Conservation (phyloP, 306 rosid genomes). For the Lablab purpureus region DNA sequence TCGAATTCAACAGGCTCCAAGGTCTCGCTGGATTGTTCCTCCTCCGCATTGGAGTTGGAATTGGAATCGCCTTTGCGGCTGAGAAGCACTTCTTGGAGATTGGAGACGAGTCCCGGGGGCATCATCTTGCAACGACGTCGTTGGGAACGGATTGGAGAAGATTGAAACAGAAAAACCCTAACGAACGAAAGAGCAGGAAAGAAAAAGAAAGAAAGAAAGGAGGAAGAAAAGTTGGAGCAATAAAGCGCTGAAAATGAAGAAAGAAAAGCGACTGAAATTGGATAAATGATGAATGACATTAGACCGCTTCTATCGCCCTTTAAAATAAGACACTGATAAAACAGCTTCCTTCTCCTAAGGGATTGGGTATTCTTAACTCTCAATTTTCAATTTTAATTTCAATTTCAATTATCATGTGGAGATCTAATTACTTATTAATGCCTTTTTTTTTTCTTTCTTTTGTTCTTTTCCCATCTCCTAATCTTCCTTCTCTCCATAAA, state of each 20-base stretch:
- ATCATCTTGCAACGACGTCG: constrained; percentile 75
- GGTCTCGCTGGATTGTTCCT: constrained; percentile 45
- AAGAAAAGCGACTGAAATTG: not conserved
- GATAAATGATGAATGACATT: constrained; percentile 36
- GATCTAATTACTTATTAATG: not conserved
- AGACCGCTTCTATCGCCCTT: constrained; percentile 89
- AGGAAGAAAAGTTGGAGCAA: not conserved
- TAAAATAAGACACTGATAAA: constrained; percentile 35
- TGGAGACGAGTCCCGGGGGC: constrained; percentile 94
- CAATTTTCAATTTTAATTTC: not conserved
- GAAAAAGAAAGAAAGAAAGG: not conserved
- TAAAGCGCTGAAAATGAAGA: constrained; percentile 47
- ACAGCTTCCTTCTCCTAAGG: not conserved
- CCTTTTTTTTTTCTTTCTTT: not conserved
- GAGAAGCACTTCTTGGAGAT: constrained; percentile 78
- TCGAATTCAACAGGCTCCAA: constrained; percentile 38
- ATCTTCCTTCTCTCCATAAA: not conserved
- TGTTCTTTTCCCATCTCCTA: too few species aligned
- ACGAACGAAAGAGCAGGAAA: constrained; percentile 30
- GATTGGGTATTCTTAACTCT: not conserved
- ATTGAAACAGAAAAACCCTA: constrained; percentile 86
- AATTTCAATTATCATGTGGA: not conserved
- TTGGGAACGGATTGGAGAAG: constrained; percentile 25
- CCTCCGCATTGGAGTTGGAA: constrained; percentile 25
- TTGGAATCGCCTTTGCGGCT: constrained; percentile 51